Conservation (phyloP, 805 yeast genomes). For the Candida ascalaphidarum region DNA sequence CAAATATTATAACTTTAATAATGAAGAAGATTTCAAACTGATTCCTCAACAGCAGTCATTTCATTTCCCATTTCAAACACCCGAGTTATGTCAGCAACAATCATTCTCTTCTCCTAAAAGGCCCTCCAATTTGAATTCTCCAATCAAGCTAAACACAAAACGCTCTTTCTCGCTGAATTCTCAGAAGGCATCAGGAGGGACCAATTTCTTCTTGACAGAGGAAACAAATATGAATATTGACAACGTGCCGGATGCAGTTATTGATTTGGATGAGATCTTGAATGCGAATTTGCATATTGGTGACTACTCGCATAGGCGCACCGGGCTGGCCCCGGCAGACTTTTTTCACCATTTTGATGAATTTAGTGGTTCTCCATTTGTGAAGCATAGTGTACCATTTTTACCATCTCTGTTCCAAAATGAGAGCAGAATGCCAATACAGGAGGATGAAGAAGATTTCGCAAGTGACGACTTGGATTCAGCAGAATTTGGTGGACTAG, state of each 20-base stretch:
- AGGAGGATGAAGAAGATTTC: conserved; percentile 14
- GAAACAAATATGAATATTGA: conserved; percentile 17
- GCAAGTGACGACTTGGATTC: conserved; percentile 5
- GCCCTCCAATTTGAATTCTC: background rate
- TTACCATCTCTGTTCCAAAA: conserved; percentile 24
- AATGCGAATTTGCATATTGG: conserved; percentile 23
- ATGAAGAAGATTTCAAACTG: conserved; percentile 26
- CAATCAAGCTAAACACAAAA: conserved; percentile 11
- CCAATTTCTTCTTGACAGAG: conserved; percentile 20
- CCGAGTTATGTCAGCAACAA: no score
- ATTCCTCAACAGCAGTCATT: conserved; percentile 11
- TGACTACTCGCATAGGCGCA: conserved; percentile 9
- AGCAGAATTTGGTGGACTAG: background rate
- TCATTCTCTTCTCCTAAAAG: background rate
- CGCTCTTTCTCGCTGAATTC: conserved; percentile 24
- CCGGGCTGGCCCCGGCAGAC: conserved; percentile 14
- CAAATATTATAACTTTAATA: conserved; percentile 21
- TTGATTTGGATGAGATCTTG: conserved; percentile 48
- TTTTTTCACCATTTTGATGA: conserved; percentile 14
- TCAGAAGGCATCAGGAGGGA: conserved; percentile 12
- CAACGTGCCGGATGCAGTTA: conserved; percentile 44
- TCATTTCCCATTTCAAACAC: conserved; percentile 17
- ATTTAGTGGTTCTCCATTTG: conserved; percentile 22
- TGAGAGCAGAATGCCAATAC: conserved; percentile 8
- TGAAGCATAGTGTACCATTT: conserved; percentile 12